Percentiles rank a stretch among this genome's conserved stretches.
These are phyloP conservation scores for Nepenthes mirabilis DNA, from an alignment of 148 eudicot species.

Conservation along the genomic window DNA sequence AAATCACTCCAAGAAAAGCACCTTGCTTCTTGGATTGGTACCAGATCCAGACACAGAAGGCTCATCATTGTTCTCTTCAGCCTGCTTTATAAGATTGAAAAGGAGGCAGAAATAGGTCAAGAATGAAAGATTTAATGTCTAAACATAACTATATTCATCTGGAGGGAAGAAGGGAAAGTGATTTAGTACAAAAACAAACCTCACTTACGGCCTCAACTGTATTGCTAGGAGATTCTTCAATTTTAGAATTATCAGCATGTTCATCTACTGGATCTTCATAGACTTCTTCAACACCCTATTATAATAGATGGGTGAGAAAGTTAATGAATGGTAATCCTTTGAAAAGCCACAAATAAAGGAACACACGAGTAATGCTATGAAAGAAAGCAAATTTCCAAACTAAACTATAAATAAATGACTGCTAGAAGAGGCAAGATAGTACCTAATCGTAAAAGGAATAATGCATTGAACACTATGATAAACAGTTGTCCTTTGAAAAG, in stretches of 20 bases:
- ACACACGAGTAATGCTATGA: no score
- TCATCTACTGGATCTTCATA: constrained; percentile 23
- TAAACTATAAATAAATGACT: no score
- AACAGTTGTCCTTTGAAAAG: no score
- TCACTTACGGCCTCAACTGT: constrained; percentile 30
- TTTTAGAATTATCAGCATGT: constrained; percentile 23
- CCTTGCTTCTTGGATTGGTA: constrained; percentile 16
- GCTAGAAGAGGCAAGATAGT: no score
- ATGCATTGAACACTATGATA: no score
- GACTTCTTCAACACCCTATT: constrained; percentile 35
- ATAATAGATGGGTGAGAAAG: constrained; percentile 6
- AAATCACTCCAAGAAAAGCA: constrained; percentile 9
- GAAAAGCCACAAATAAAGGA: no score
- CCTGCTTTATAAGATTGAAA: constrained; percentile 6
- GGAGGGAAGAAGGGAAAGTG: neutral
- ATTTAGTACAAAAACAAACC: neutral
- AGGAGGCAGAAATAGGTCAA: constrained; percentile 7
- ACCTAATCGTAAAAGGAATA: no score
- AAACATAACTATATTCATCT: constrained; percentile 7
- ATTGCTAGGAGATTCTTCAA: constrained; percentile 22
- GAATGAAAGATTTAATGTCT: constrained; percentile 3
- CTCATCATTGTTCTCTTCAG: constrained; percentile 29
- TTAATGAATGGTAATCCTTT: neutral
- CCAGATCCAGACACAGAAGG: constrained; percentile 23
- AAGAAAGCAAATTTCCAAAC: no score